Conservation (phyloP, 345 rosid species). For the Orychophragmus violaceus region DNA sequence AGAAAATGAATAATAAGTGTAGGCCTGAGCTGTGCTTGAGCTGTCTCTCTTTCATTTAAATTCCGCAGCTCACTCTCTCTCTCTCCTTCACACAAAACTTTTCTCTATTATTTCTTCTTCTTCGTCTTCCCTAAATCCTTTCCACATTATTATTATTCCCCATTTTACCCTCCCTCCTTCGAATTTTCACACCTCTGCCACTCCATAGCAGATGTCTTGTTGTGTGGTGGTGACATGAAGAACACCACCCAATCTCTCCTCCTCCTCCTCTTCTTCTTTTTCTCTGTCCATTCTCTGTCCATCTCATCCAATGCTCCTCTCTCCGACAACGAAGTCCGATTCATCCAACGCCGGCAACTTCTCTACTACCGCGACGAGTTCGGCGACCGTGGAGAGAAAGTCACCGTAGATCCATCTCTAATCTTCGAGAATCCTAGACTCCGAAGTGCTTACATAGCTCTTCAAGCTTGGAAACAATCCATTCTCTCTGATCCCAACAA, state of each 20-base stretch:
- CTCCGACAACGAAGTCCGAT: constrained; percentile 49
- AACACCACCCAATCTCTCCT: constrained; percentile 33
- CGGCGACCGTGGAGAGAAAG: constrained; percentile 79
- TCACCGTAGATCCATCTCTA: constrained; percentile 67
- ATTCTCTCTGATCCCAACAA: constrained; percentile 77
- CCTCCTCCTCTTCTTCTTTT: constrained; percentile 23
- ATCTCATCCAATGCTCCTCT: constrained; percentile 47
- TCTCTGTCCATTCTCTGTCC: constrained; percentile 24
- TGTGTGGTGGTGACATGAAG: constrained; percentile 74
- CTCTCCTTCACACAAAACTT: constrained; percentile 15
- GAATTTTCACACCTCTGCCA: constrained; percentile 8
- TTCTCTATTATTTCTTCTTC: background rate
- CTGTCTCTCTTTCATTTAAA: constrained; percentile 45
- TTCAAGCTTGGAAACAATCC: constrained; percentile 87
- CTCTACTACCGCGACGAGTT: constrained; percentile 82
- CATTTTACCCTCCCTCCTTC: constrained; percentile 17
- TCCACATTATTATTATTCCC: background rate
- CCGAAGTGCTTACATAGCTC: constrained; percentile 64
- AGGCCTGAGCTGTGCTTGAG: constrained; percentile 84
- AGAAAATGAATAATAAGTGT: constrained; percentile 2
- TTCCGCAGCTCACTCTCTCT: constrained; percentile 5
- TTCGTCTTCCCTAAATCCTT: background rate
- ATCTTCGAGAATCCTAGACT: constrained; percentile 54
- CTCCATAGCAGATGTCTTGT: constrained; percentile 51
- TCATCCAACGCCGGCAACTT: constrained; percentile 76